Conservation (phyloP, 345 rosid genomes). For the Acer campestre region DNA sequence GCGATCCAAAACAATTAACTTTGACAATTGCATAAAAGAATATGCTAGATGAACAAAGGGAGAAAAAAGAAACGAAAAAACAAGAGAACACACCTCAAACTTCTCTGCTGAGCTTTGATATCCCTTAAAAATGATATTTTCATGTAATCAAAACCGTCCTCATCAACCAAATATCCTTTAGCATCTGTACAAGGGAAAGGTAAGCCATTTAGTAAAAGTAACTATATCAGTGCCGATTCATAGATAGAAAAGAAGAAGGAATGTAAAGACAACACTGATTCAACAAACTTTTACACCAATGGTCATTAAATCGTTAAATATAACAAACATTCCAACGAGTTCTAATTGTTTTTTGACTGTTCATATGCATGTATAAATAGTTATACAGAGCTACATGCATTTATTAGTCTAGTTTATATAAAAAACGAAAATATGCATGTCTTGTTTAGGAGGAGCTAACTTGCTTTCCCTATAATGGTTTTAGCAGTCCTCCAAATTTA, state of each 20-base stretch:
- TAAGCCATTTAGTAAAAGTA: constrained; percentile 13
- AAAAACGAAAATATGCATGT: neutral
- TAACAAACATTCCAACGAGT: neutral
- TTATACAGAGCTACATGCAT: neutral
- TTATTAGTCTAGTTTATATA: neutral
- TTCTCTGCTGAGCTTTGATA: constrained; percentile 93
- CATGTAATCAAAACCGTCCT: constrained; percentile 96
- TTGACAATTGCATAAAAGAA: constrained; percentile 10
- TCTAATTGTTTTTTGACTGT: neutral
- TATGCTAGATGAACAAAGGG: neutral
- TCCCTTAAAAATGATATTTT: constrained; percentile 96
- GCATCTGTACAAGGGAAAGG: constrained; percentile 62
- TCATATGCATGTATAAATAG: neutral
- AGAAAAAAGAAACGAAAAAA: neutral
- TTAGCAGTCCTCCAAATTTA: neutral
- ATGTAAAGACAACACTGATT: constrained; percentile 5
- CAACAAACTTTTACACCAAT: constrained; percentile 16
- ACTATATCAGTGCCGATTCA: neutral
- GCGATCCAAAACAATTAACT: constrained; percentile 1
- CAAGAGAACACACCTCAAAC: constrained; percentile 62
- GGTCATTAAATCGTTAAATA: neutral
- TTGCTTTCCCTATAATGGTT: neutral
- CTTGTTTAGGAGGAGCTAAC: neutral
- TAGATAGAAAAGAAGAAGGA: neutral
- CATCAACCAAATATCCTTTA: constrained; percentile 95